These are phyloP conservation scores for Graphilbum sp. DNA, from an alignment of 2,329 filamentous ascomycete genomes.

Conservation along the genomic window DNA sequence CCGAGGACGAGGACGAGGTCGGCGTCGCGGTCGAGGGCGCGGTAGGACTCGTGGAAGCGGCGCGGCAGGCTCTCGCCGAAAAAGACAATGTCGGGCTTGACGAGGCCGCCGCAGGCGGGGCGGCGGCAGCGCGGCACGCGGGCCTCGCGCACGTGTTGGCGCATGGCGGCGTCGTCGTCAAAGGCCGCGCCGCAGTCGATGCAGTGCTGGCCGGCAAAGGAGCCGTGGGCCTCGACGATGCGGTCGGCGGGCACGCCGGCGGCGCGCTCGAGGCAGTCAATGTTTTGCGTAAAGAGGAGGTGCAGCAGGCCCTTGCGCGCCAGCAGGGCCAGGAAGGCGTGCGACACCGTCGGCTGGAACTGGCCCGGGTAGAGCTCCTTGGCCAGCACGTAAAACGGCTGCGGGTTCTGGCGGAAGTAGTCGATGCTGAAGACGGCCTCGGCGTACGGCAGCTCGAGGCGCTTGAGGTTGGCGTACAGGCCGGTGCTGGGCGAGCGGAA, in stretches of 20 bases:
- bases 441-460: constrained; percentile 70
- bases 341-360: constrained; percentile 76
- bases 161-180: constrained; percentile 60
- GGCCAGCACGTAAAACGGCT: constrained; percentile 83
- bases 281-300: constrained; percentile 94
- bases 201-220: constrained; percentile 80
- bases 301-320: constrained; percentile 61
- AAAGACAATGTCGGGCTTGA: constrained; percentile 92
- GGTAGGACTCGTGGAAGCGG: constrained; percentile 42
- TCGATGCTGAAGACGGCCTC: constrained; percentile 89
- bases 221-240: constrained; percentile 90
- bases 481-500: constrained; percentile 89
- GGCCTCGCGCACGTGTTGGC: constrained; percentile 45
- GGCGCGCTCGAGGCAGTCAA: constrained; percentile 80
- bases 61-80: constrained; percentile 54
- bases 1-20: constrained; percentile 20
- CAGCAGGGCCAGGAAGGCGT: constrained; percentile 74
- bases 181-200: constrained; percentile 68
- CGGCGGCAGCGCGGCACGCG: constrained; percentile 53
- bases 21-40: constrained; percentile 26
- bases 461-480: constrained; percentile 79
- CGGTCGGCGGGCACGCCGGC: constrained; percentile 68
- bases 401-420: constrained; percentile 72
- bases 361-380: constrained; percentile 84
- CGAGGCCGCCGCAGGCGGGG: constrained; percentile 50